Percentiles rank a stretch among this genome's conserved stretches.
Evolutionary conservation across 1,284 basidiomycete species (phyloP).

Genomic region (Trichosporon inkin): DNA sequence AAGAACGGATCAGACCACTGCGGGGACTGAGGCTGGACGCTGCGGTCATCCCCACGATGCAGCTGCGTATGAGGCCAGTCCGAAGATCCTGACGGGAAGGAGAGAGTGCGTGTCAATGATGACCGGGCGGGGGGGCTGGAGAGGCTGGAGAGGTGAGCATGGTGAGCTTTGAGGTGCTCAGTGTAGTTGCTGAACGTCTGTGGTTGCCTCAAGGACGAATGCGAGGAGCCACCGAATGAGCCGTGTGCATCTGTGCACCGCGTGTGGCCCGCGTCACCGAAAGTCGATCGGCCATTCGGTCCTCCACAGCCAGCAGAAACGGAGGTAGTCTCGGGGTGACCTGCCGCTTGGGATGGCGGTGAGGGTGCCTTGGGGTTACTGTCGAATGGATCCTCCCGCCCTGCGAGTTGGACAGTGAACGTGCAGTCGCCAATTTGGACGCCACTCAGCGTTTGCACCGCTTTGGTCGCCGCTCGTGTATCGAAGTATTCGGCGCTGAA

Average conservation of each 20-base stretch:
- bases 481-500: slow-evolving; percentile 44
- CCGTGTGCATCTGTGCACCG: no score
- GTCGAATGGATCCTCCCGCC: slow-evolving; percentile 14
- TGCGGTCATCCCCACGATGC: neutral
- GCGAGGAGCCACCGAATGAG: no score
- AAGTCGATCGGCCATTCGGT: no score
- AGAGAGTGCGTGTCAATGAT: neutral
- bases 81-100: neutral
- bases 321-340: no score
- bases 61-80: neutral
- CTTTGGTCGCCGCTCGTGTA: slow-evolving; percentile 31
- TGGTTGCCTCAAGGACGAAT: no score
- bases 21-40: neutral
- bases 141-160: no score
- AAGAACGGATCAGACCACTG: slow-evolving; percentile 13
- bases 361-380: slow-evolving; percentile 14
- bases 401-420: slow-evolving; percentile 13
- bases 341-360: neutral
- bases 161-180: no score
- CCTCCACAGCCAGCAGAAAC: no score
- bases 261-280: no score
- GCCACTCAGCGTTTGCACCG: slow-evolving; percentile 27
- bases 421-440: slow-evolving; percentile 18
- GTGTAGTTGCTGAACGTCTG: no score
- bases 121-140: no score